Base-by-base conservation (phyloP, 176 grass and related monocot species). In the Rhynchospora tenuis region DNA sequence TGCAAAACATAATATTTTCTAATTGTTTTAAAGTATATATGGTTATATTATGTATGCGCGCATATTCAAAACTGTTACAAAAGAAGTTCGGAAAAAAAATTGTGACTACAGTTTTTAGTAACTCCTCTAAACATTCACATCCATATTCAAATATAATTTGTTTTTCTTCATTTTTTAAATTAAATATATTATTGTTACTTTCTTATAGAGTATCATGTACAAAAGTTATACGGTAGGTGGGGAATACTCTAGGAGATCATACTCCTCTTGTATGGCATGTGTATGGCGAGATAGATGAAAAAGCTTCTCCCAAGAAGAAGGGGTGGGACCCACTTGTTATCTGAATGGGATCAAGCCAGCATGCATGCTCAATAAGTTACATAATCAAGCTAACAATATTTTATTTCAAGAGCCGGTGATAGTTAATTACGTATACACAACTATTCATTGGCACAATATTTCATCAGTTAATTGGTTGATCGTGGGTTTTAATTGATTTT, bases 381-480 rank as follows among this genome's bases (percentile, higher is more conserved):
- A 50, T 50, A 51, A 74, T 67, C 28, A 16, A 67, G 28, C 26
- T 10, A 29, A 17, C 9, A 6, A 51, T 27, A 26, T 14, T 26
- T 51, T 52, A 52, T 7, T 46, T 74, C 45, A 24, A 74, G 44
- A 11, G n/a, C 51, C 45, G 70, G 70, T 24, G 19, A 24, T 51
- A 73, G 45, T 50, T 71, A 71, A 74, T 51, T 48, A 24, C 19
- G 10, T 23, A 50, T 24, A 48, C 45, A 74, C 45, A 24, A 50
- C n/a, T 67, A 67, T 38, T 74, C 22, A 74, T 74, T 74, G 50
- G 23, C 48, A 51, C n/a, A 48, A 51, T 73, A 14, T 50, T 48
- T 38, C 33, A 38, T 38, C 17, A 74, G 45, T 50, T 51, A 74
- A 74, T 74, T 74, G 70, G 20, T 74, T 74, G 70, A 74, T 74